Evolutionary conservation across 2,329 filamentous ascomycete genomes (phyloP).

Genomic region (Calonectria pseudoreteaudii): DNA sequence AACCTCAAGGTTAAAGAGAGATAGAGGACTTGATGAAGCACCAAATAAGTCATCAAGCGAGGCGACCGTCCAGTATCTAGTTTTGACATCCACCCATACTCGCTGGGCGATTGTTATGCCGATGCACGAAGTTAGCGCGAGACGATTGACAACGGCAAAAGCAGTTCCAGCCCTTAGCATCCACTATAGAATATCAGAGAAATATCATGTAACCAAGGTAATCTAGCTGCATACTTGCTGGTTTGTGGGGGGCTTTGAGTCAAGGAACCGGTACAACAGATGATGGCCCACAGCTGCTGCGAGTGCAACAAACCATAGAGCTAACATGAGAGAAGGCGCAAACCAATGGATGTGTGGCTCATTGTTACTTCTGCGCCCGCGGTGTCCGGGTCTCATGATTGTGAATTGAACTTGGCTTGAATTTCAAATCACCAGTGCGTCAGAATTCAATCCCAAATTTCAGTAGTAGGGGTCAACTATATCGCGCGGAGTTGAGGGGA

Average conservation of each 20-base stretch:
- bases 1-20: neutral
- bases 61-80: neutral
- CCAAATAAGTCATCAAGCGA: neutral
- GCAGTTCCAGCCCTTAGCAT: neutral
- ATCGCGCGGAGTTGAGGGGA: no score
- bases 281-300: neutral
- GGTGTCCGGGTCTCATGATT: neutral
- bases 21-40: neutral
- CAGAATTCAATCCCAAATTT: no score
- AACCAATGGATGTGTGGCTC: neutral
- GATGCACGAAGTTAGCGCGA: neutral
- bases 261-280: neutral
- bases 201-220: rapidly evolving
- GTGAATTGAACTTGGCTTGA: no score
- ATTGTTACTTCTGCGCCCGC: neutral
- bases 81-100: neutral
- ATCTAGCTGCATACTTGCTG: neutral
- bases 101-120: neutral
- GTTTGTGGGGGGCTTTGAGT: neutral
- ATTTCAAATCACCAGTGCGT: no score
- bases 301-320: neutral
- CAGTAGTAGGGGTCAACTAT: no score
- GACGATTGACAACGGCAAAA: neutral
- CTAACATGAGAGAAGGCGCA: neutral
- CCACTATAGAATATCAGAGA: neutral